These are phyloP conservation scores for Ceratocystis lukuohia DNA, from an alignment of 2,329 filamentous ascomycete species.

Conservation along the genomic window DNA sequence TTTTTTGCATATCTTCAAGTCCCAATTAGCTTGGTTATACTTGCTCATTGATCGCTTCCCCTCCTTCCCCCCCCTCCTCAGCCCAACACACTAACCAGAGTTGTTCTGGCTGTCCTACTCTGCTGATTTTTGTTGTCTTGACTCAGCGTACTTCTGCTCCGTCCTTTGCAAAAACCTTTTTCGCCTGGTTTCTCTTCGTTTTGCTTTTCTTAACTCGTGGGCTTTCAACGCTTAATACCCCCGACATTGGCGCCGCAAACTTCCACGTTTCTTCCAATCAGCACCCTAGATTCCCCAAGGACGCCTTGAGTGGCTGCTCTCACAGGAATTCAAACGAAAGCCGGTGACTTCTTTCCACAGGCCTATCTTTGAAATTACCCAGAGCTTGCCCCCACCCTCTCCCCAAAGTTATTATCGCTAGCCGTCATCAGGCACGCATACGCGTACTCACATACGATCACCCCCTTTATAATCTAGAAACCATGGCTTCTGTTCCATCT, in stretches of 20 bases:
- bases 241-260: neutral
- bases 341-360: neutral
- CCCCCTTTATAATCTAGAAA: constrained; percentile 1
- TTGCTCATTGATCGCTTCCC: neutral
- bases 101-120: neutral
- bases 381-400: neutral
- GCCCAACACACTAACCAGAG: neutral
- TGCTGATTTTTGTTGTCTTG: neutral
- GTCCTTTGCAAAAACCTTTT: neutral
- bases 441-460: neutral
- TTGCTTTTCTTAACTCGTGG: neutral
- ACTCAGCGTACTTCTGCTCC: neutral
- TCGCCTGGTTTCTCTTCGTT: neutral
- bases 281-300: constrained; percentile 8
- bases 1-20: neutral
- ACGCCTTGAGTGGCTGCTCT: constrained; percentile 20
- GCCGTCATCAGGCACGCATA: neutral
- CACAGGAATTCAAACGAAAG: constrained; percentile 5
- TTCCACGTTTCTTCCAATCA: neutral
- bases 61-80: neutral
- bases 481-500: constrained; percentile 15
- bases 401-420: neutral
- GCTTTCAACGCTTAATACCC: neutral
- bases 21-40: neutral
- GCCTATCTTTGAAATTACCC: neutral